These are phyloP conservation scores for Paracoccidioides brasiliensis DNA, from an alignment of 2,329 filamentous ascomycete genomes.

Conservation along the genomic window DNA sequence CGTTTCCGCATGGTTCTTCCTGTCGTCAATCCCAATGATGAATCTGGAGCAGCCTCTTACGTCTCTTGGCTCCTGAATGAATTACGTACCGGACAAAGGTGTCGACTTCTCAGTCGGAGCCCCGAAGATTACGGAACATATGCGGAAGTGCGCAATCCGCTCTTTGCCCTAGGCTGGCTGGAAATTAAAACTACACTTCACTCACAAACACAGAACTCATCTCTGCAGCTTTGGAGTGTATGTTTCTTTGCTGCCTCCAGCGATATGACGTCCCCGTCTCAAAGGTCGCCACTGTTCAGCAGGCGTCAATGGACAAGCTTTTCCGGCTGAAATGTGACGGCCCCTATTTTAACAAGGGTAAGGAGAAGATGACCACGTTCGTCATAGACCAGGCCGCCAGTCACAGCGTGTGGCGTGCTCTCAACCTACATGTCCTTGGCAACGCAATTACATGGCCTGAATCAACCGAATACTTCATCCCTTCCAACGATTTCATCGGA, in stretches of 20 bases:
- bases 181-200: not conserved
- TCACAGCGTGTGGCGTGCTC: not conserved
- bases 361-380: not conserved
- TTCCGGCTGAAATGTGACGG: not conserved
- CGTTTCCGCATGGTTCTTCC: not conserved
- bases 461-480: not conserved
- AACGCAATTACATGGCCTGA: not conserved
- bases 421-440: not conserved
- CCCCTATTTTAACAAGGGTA: not conserved
- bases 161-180: not conserved
- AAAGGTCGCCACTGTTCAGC: not conserved
- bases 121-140: not conserved
- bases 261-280: not conserved
- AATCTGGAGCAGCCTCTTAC: not conserved
- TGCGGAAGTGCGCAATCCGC: not conserved
- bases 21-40: not conserved
- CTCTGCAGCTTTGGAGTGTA: not conserved
- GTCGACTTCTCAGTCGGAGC: not conserved
- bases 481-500: not conserved
- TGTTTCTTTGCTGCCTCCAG: not conserved
- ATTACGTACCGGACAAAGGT: not conserved
- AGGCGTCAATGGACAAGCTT: not conserved
- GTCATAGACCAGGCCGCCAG: not conserved
- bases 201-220: not conserved
- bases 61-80: slow-evolving; percentile 1